Conservation (phyloP, 2,329 filamentous ascomycete species). For the Fusarium robinianum region DNA sequence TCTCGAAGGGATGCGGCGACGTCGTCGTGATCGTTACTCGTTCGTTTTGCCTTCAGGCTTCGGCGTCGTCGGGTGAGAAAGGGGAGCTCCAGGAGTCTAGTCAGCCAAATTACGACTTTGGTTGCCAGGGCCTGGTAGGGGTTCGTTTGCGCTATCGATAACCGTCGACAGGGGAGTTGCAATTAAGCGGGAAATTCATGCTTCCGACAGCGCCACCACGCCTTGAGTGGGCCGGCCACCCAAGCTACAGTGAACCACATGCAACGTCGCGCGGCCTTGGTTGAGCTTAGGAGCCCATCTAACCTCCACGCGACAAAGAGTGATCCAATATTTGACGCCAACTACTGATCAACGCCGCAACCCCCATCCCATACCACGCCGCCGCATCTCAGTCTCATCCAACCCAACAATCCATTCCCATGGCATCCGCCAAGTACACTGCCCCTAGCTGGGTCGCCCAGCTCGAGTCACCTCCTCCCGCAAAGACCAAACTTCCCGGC, state of each 20-base stretch:
- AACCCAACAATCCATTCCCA: slow-evolving; percentile 11
- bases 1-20: slow-evolving; percentile 14
- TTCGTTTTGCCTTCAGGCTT: slow-evolving; percentile 26
- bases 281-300: too few relatives aligned
- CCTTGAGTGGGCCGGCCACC: slow-evolving; percentile 25
- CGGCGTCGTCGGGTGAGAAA: slow-evolving; percentile 36
- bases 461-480: slow-evolving; percentile 69
- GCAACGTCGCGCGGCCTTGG: too few relatives aligned
- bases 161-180: slow-evolving; percentile 27
- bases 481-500: slow-evolving; percentile 67
- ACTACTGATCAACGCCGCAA: slow-evolving; percentile 1
- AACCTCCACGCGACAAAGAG: too few relatives aligned
- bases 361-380: neutral
- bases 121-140: slow-evolving; percentile 24
- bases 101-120: slow-evolving; percentile 33
- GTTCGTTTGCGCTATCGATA: slow-evolving; percentile 31
- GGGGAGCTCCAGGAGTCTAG: slow-evolving; percentile 32
- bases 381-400: neutral
- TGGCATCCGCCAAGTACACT: slow-evolving; percentile 44
- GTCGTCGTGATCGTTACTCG: slow-evolving; percentile 23
- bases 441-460: slow-evolving; percentile 81
- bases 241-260: slow-evolving; percentile 17
- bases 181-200: slow-evolving; percentile 36
- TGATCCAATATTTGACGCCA: too few relatives aligned
- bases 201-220: slow-evolving; percentile 12